Conservation (phyloP, 2,329 filamentous ascomycete species). For the Sarocladium oryzae region DNA sequence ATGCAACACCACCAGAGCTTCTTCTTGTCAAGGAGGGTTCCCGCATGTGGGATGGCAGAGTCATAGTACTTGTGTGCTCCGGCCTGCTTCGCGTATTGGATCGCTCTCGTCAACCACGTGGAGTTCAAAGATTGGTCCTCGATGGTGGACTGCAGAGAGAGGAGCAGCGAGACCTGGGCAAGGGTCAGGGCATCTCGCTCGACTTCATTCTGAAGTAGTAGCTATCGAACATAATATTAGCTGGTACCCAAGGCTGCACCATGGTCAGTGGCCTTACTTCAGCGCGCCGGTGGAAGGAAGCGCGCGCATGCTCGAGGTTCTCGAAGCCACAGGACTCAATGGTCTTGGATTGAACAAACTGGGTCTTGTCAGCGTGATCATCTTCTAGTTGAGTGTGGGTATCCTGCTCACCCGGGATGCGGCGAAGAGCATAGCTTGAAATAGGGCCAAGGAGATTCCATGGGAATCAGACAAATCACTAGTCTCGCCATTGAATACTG, state of each 20-base stretch:
- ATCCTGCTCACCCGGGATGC: not conserved
- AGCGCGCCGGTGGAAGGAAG: constrained; percentile 3
- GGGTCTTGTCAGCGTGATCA: not conserved
- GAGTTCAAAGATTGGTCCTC: not conserved
- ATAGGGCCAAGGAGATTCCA: not conserved
- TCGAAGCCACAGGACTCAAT: constrained; percentile 6
- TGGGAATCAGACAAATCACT: not conserved
- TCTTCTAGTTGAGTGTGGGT: not conserved
- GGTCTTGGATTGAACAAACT: not conserved
- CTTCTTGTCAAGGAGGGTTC: not conserved
- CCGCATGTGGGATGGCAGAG: not conserved
- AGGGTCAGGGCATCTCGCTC: not conserved
- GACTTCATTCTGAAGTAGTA: not conserved
- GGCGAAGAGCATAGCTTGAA: constrained; percentile 3
- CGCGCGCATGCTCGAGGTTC: not conserved
- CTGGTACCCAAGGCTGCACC: not conserved
- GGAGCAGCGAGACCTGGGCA: not conserved
- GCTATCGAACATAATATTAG: not conserved
- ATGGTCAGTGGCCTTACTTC: not conserved
- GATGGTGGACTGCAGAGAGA: not conserved
- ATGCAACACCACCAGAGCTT: constrained; percentile 2
- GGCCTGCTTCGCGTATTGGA: not conserved
- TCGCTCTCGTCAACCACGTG: not conserved
- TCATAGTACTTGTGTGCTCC: not conserved
- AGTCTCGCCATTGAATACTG: not conserved